Evolutionary conservation across 768 basidiomycete species (phyloP), one percentile per base, ranked within the genome.

Genomic region (Leccinum barrowsii): DNA sequence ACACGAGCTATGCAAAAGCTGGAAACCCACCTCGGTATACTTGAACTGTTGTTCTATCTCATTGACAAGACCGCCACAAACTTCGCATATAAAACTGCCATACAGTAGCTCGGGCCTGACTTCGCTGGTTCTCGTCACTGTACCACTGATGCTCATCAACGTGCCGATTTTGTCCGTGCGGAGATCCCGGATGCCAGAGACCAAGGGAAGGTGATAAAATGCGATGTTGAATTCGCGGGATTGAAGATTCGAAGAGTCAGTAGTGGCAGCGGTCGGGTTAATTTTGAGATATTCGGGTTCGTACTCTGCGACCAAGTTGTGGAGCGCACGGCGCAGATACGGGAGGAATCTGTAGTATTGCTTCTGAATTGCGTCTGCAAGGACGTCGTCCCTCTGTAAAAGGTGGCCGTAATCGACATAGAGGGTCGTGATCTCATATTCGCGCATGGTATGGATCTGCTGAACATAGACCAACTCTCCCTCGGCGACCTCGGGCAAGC

Each of bases 11-110:
- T 11, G 12, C 7, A 3, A 19, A 55, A 2, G 12, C 30, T 1
- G 52, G 42, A 19, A 54, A 68, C 12, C 52, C 63, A 94, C 94
- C 80, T 98, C 97, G 19, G 97, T 99, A 71, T 98, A 98, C 71
- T 98, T 99, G 83, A 99, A 99, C 70, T 99, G 97, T 70, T 99
- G 97, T 70, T 99, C 97, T 50, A 99, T 87, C 68, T 98, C 96
- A 55, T 89, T 84, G 24, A 98, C 88, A 11, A 89, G 77, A 30
- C 90, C 92, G 49, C 84, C 82, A 69, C 97, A 99, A 46, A 88
- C 82, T 73, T 92, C 89, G 65, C 97, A 99, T 50, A 89, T 85
- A 71, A 97, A 99, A 58, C 91, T 94, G 19, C 96, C 97, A 66
- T 82, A 94, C 19, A 98, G 78, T 51, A 99, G 75, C 74, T 98